Evolutionary conservation across 2,329 filamentous ascomycete genomes (phyloP).

Genomic region (Ophiocordyceps sinensis): DNA sequence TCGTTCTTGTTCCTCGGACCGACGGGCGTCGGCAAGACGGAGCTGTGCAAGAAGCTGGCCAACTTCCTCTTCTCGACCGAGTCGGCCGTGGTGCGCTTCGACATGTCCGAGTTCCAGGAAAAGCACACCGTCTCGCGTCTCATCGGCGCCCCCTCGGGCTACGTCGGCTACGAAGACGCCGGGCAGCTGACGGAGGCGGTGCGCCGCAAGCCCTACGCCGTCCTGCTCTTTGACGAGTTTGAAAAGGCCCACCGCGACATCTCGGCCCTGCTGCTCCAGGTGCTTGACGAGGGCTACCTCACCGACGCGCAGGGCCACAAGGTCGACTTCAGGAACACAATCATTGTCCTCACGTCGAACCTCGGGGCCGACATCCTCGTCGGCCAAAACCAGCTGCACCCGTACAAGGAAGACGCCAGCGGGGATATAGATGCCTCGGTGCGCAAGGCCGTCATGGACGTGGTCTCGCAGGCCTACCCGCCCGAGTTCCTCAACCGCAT

Average conservation of each 20-base stretch:
- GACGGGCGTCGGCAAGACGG: conserved; percentile 93
- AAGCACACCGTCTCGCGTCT: conserved; percentile 90
- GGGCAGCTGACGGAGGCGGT: conserved; percentile 94
- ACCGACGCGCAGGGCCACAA: conserved; percentile 94
- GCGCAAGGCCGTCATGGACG: conserved; percentile 74
- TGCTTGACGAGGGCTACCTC: conserved; percentile 89
- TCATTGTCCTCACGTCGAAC: conserved; percentile 93
- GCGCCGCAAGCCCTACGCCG: conserved; percentile 84
- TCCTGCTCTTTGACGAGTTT: conserved; percentile 92
- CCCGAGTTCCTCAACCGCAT: conserved; percentile 95
- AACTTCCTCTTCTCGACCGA: conserved; percentile 88
- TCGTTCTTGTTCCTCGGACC: conserved; percentile 97
- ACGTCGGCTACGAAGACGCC: conserved; percentile 93
- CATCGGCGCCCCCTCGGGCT: conserved; percentile 86
- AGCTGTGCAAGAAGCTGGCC: conserved; percentile 92
- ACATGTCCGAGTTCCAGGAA: conserved; percentile 97
- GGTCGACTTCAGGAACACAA: conserved; percentile 90
- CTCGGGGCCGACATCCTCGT: conserved; percentile 86
- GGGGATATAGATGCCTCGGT: conserved; percentile 60
- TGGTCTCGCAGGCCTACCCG: conserved; percentile 60
- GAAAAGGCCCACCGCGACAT: conserved; percentile 97
- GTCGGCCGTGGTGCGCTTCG: conserved; percentile 80
- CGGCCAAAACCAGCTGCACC: conserved; percentile 50
- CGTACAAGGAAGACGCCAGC: conserved; percentile 45
- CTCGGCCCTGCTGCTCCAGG: conserved; percentile 78